Evolutionary conservation across 2,329 filamentous ascomycete species (phyloP).

Genomic region (Fusarium oligoseptatum): DNA sequence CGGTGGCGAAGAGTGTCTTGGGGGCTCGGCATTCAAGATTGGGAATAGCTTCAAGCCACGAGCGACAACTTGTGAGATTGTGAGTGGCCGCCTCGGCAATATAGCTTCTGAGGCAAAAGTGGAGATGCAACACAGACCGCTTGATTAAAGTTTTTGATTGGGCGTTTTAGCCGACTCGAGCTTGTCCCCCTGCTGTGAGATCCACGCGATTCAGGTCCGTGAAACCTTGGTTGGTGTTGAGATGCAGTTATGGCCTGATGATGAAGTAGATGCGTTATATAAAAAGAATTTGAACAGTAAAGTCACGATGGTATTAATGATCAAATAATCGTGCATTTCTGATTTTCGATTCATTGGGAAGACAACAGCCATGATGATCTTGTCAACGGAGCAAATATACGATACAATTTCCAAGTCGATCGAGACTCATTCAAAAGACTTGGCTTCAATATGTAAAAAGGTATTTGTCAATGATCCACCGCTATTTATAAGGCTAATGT

Average conservation of each 20-base stretch:
- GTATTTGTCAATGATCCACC: not conserved
- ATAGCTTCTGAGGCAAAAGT: not conserved
- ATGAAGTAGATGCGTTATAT: not conserved
- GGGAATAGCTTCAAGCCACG: slow-evolving; percentile 2
- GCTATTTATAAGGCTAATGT: not conserved
- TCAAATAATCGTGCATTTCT: not conserved
- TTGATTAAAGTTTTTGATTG: not conserved
- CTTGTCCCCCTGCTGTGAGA: not conserved
- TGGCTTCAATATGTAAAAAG: slow-evolving; percentile 32
- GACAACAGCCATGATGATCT: not conserved
- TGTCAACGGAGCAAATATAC: slow-evolving; percentile 12
- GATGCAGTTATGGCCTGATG: not conserved
- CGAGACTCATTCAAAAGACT: slow-evolving; percentile 19
- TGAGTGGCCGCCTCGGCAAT: not conserved
- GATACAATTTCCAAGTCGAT: slow-evolving; percentile 28
- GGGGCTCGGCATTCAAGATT: not conserved
- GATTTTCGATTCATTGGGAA: not conserved
- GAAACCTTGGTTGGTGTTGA: slow-evolving; percentile 2
- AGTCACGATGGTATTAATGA: not conserved
- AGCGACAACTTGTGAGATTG: not conserved
- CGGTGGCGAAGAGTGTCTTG: not conserved
- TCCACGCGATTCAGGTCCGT: not conserved
- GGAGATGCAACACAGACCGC: not conserved
- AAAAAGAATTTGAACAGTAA: not conserved
- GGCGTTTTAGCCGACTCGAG: not conserved